Conservation (phyloP, 129 eudicot genomes). For the Helianthus tuberosus region DNA sequence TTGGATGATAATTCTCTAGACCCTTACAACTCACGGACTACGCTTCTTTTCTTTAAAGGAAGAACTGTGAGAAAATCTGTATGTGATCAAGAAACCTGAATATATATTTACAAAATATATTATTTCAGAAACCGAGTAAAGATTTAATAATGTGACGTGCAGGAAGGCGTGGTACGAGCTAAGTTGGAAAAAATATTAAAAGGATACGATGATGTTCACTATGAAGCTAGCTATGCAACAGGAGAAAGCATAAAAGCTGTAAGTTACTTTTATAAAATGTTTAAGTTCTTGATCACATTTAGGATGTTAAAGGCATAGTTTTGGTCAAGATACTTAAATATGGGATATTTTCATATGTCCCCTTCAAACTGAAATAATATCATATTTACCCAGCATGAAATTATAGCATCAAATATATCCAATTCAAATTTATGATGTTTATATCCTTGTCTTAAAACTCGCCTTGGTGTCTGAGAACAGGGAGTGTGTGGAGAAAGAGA, state of each 20-base stretch:
- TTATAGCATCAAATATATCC: background rate
- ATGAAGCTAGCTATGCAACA: slow-evolving; percentile 71
- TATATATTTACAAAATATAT: too few species aligned
- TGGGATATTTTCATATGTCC: background rate
- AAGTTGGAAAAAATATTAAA: slow-evolving; percentile 55
- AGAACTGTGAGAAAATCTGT: slow-evolving; percentile 91
- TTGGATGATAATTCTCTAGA: slow-evolving; percentile 55
- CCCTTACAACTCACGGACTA: slow-evolving; percentile 77
- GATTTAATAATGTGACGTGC: slow-evolving; percentile 24
- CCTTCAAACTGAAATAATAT: background rate
- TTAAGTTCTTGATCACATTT: background rate
- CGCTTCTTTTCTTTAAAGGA: slow-evolving; percentile 88
- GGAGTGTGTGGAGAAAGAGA: background rate
- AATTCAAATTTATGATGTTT: background rate
- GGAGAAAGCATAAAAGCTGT: slow-evolving; percentile 79
- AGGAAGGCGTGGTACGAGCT: slow-evolving; percentile 89
- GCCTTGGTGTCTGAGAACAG: background rate
- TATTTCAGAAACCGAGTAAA: background rate
- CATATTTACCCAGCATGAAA: background rate
- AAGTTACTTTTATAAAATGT: slow-evolving; percentile 31
- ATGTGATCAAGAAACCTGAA: slow-evolving; percentile 35
- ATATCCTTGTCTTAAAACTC: background rate
- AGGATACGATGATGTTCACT: slow-evolving; percentile 62
- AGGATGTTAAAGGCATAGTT: background rate
- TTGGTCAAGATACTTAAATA: background rate